Percentiles rank a stretch among this genome's conserved stretches.
Evolutionary conservation across 176 grass and related monocot species (phyloP).

Genomic region (Guadua angustifolia): DNA sequence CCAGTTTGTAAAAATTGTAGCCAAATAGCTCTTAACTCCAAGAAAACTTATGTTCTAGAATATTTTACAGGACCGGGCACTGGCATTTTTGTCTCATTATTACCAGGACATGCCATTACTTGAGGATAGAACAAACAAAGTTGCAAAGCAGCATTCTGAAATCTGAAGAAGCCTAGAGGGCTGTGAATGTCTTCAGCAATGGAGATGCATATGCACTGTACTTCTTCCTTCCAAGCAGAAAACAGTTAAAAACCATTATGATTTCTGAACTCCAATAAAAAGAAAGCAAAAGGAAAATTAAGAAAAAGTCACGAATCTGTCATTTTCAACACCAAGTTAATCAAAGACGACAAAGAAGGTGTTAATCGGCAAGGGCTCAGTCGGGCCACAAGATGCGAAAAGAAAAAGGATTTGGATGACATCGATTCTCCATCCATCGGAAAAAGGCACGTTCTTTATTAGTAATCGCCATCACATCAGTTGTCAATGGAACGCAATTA

Average conservation of each 20-base stretch:
- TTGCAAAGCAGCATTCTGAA: neutral
- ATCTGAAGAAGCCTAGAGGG: neutral
- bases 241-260: neutral
- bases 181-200: too few species aligned
- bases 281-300: neutral
- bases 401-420: too few species aligned
- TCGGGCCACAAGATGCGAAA: too few species aligned
- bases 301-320: too few species aligned
- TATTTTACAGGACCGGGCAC: neutral
- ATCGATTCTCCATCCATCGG: too few species aligned
- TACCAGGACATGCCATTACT: neutral
- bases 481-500: too few species aligned
- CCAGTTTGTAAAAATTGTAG: neutral
- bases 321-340: too few species aligned
- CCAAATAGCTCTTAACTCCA: neutral
- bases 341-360: too few species aligned
- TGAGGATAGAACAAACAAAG: neutral
- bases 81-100: slow-evolving; percentile 2
- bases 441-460: too few species aligned
- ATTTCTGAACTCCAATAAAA: neutral
- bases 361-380: too few species aligned
- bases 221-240: neutral
- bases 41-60: neutral
- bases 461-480: too few species aligned
- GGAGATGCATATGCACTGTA: neutral